Evolutionary conservation across 1,284 basidiomycete species (phyloP), one percentile per base, ranked within the genome.

Genomic region (Volvariella surrecta): DNA sequence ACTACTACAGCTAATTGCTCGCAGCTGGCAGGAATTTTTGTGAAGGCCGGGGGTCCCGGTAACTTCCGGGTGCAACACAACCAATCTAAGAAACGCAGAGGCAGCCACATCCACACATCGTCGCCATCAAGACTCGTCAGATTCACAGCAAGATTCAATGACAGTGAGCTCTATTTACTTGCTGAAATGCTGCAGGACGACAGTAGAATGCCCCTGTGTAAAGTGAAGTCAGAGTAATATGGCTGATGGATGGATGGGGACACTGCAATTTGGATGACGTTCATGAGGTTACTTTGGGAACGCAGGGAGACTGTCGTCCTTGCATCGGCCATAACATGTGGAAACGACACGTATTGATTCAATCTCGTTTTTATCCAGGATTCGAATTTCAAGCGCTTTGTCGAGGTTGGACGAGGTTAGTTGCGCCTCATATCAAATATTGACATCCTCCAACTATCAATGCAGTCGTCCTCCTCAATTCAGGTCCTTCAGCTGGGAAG

Each of bases 331-430:
- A 8, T 28, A 7, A 28, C 6, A 28, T 28, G 38, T 19, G 8
- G 7, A 15, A 19, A 18, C n/a, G 19, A 13, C 15, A 8, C 20
- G 38, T 39, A 13, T 39, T 48, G 30, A 35, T 35, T 19, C 7
- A 15, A n/a, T 6, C 10, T 8, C 43, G 32, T 45, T 37, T 30
- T 41, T 42, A 39, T 45, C 4, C 46, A 74, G 68, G 71, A 85
- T 58, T 90, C 89, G 59, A 91, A 82, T 66, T 98, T 98, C 79
- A 86, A 87, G 72, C 90, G 92, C 53, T 97, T 94, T 72, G 94
- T 98, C 64, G 89, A 98, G 81, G 91, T 97, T 63, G 95, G 94
- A 66, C 90, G 95, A 59, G 79, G 82, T 86, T 53, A 6, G 24
- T 11, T 28, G 11, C 44, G 76, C 66, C 11, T 38, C 21, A 32